Base-by-base conservation (phyloP, 495 filamentous ascomycete genomes). In the Podospora sp. region DNA sequence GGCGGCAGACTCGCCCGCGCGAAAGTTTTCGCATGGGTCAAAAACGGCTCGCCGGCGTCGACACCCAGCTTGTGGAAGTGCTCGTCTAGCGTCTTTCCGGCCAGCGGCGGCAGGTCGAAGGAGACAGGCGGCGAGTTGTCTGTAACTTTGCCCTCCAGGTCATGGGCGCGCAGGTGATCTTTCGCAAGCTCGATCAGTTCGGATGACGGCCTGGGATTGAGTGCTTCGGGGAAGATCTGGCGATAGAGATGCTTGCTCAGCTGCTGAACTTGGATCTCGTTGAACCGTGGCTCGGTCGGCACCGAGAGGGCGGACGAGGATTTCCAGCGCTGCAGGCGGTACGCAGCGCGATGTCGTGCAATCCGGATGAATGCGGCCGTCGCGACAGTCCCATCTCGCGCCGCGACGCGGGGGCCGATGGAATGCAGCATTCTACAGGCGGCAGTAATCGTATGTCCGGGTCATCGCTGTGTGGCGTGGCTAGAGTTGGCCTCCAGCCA, bases 231-330 rank as follows among this genome's bases (percentile, higher is more conserved):
- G 75, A 99, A 99, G 51, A 99, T 81, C 76, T 98, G 96, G 4
- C 86, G 72, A 77, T 93, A 89, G 36, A 99, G 85, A 83, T 90
- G 84, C 63, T 83, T 82, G 81, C 92, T 95, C 51, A 99, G 75
- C 71, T 97, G 94, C 79, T 99, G 96, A 25, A 99, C 92, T 25
- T 92, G 92, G 69, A 99, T 91, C 64, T 95, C 90, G 75, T 97
- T 98, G 80, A 88, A 92, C 62, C 94, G 88, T 40, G 90, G 81
- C 35, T 80, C 71, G 36, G 88, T 84, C 26, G 83, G 80, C 51
- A 89, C 87, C 88, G 75, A 55, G 35, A 67, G 50, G n/a, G 69
- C 69, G 36, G 69, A 63, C 35, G 69, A 73, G 22, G 80, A 80
- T 40, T 79, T 68, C 76, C 79, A 81, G 68, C 82, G 76, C 53